Percentiles rank a stretch among this genome's conserved stretches.
Conservation (phyloP, 495 filamentous ascomycete genomes). For the Penicillium soppii region DNA sequence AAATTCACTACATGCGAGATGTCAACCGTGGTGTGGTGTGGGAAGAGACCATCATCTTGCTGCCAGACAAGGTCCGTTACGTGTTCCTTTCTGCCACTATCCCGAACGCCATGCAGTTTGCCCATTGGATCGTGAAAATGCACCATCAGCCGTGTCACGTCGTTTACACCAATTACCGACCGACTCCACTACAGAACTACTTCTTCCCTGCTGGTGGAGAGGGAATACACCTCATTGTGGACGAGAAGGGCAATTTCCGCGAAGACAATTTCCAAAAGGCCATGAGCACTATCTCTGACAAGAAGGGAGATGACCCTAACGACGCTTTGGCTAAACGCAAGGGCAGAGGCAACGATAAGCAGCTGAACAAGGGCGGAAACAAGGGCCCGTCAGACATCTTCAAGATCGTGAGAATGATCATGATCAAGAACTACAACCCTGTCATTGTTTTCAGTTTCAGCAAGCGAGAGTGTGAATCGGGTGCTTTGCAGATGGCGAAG, state of each 20-base stretch:
- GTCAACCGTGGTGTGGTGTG: conserved; percentile 82
- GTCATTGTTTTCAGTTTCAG: conserved; percentile 99
- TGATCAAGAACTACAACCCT: conserved; percentile 91
- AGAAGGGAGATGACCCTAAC: conserved; percentile 78
- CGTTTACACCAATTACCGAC: conserved; percentile 97
- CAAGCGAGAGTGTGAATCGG: conserved; percentile 89
- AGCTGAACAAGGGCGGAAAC: conserved; percentile 79
- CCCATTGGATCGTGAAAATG: conserved; percentile 97
- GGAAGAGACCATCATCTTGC: conserved; percentile 97
- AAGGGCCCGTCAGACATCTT: conserved; percentile 79
- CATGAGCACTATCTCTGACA: conserved; percentile 85
- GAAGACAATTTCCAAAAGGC: conserved; percentile 97
- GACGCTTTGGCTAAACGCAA: conserved; percentile 76
- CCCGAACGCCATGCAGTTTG: conserved; percentile 98
- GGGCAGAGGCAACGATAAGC: conserved; percentile 88
- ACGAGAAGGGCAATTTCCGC: conserved; percentile 92
- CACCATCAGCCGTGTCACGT: conserved; percentile 97
- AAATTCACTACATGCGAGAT: conserved; percentile 98
- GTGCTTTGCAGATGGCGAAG: conserved; percentile 78
- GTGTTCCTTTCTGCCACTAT: conserved; percentile 99
- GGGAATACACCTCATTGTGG: conserved; percentile 91
- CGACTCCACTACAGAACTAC: conserved; percentile 94
- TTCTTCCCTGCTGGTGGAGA: conserved; percentile 93
- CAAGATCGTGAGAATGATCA: conserved; percentile 98
- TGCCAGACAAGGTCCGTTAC: conserved; percentile 97